phyloP scores from a whole-genome alignment of 2,329 filamentous ascomycete genomes.

The Aspergillus aculeatus region DNA sequence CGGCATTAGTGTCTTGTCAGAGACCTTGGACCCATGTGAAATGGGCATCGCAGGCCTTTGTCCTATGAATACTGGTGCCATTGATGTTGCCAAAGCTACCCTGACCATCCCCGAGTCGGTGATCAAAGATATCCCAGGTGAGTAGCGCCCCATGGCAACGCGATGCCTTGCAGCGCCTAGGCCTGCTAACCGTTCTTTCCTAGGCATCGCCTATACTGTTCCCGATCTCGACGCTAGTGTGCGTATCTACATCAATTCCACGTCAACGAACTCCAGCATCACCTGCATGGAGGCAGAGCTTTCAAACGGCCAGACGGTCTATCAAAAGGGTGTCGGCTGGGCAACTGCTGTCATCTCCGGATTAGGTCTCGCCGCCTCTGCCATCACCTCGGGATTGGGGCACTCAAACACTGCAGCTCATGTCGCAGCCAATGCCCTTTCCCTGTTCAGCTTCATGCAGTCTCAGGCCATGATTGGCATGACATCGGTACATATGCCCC shows the following conservation, averaged over 20 bases:
- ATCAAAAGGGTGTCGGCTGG: conserved; percentile 87
- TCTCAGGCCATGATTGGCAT: conserved; percentile 88
- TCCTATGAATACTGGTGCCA: conserved; percentile 83
- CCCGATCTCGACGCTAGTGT: conserved; percentile 89
- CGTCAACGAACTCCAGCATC: conserved; percentile 61
- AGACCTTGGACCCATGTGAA: conserved; percentile 73
- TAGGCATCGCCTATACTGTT: conserved; percentile 78
- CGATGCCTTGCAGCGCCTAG: not conserved
- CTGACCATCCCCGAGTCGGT: conserved; percentile 59
- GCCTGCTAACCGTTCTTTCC: conserved; percentile 2
- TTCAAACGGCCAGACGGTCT: conserved; percentile 89
- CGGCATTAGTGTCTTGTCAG: conserved; percentile 69
- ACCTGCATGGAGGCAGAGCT: conserved; percentile 86
- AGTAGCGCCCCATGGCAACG: conserved; percentile 20
- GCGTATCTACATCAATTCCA: conserved; percentile 75
- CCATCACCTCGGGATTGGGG: conserved; percentile 82
- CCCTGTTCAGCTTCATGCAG: conserved; percentile 94
- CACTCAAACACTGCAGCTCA: conserved; percentile 94
- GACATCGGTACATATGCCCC: conserved; percentile 75
- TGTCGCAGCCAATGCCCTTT: conserved; percentile 87
- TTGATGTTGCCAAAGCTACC: conserved; percentile 69
- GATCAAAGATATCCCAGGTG: conserved; percentile 66
- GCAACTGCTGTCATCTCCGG: conserved; percentile 83
- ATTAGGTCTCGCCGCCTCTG: conserved; percentile 77
- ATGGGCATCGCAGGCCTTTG: conserved; percentile 72